Evolutionary conservation across 495 filamentous ascomycete species (phyloP).

Genomic region (Talaromyces stipitatus): DNA sequence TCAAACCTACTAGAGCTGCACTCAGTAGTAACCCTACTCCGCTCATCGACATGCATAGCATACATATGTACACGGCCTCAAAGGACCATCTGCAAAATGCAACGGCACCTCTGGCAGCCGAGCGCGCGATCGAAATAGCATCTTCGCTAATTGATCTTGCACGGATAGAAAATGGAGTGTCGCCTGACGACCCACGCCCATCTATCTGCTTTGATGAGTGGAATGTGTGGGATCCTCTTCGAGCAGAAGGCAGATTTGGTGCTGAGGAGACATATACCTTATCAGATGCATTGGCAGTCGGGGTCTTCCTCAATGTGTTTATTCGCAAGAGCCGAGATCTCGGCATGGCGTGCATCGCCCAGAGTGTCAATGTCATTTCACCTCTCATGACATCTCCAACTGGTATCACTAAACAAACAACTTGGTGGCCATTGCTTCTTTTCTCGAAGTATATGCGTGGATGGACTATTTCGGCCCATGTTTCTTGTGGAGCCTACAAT

Average conservation of each 20-base stretch:
- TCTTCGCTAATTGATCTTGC: conserved; percentile 65
- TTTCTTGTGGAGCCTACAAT: conserved; percentile 49
- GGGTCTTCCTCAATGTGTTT: conserved; percentile 70
- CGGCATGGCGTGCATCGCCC: conserved; percentile 77
- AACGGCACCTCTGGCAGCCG: conserved; percentile 60
- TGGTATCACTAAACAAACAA: conserved; percentile 64
- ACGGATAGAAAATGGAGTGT: conserved; percentile 57
- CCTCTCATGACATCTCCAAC: conserved; percentile 62
- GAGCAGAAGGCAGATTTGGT: conserved; percentile 60
- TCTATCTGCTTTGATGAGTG: conserved; percentile 81
- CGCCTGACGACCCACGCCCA: conserved; percentile 45
- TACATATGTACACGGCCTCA: conserved; percentile 63
- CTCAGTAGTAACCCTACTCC: conserved; percentile 42
- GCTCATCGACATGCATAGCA: conserved; percentile 62
- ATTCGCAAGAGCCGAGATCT: conserved; percentile 64
- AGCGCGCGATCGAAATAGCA: conserved; percentile 66
- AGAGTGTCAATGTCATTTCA: conserved; percentile 71
- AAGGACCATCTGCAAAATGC: conserved; percentile 49
- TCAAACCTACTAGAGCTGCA: conserved; percentile 29
- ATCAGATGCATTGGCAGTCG: conserved; percentile 67
- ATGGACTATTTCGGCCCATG: conserved; percentile 53
- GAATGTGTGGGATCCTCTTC: conserved; percentile 76
- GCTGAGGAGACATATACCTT: conserved; percentile 68
- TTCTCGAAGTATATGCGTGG: conserved; percentile 72
- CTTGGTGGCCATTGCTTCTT: conserved; percentile 68